Evolutionary conservation across 1,284 basidiomycete genomes (phyloP).

Genomic region (Hymenochaete sp.): DNA sequence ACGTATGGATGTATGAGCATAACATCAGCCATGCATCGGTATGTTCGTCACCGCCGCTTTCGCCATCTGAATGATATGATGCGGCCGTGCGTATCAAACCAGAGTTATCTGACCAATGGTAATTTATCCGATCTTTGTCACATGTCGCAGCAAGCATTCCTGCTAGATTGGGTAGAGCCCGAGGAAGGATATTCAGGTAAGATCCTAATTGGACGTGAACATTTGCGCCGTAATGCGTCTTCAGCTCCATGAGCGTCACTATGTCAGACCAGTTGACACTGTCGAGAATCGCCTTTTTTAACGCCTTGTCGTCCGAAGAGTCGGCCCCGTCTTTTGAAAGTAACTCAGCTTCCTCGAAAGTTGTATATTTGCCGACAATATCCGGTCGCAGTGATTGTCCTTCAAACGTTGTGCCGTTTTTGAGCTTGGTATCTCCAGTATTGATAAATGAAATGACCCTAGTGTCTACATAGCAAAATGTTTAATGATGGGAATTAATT

Average conservation of each 20-base stretch:
- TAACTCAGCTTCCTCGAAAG: not conserved
- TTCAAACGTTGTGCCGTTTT: too few relatives aligned
- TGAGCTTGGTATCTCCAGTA: too few relatives aligned
- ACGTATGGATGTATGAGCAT: too few relatives aligned
- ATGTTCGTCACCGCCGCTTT: not conserved
- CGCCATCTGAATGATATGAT: too few relatives aligned
- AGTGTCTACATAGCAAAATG: too few relatives aligned
- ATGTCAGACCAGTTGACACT: not conserved
- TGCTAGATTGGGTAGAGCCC: constrained; percentile 3
- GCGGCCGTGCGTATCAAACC: not conserved
- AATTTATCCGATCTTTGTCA: not conserved
- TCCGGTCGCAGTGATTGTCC: too few relatives aligned
- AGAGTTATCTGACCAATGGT: constrained; percentile 1
- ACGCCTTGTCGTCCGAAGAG: not conserved
- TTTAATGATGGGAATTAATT: too few relatives aligned
- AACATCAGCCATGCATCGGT: not conserved
- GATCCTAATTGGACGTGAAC: too few relatives aligned
- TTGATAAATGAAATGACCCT: too few relatives aligned
- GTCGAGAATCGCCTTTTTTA: not conserved
- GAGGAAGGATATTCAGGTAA: too few relatives aligned
- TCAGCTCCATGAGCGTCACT: too few relatives aligned
- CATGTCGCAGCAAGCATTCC: not conserved
- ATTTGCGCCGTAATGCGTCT: too few relatives aligned
- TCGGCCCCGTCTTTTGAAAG: not conserved
- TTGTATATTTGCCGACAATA: not conserved